Evolutionary conservation across 2,329 filamentous ascomycete genomes (phyloP).

Genomic region (Knoxdaviesia capensis): DNA sequence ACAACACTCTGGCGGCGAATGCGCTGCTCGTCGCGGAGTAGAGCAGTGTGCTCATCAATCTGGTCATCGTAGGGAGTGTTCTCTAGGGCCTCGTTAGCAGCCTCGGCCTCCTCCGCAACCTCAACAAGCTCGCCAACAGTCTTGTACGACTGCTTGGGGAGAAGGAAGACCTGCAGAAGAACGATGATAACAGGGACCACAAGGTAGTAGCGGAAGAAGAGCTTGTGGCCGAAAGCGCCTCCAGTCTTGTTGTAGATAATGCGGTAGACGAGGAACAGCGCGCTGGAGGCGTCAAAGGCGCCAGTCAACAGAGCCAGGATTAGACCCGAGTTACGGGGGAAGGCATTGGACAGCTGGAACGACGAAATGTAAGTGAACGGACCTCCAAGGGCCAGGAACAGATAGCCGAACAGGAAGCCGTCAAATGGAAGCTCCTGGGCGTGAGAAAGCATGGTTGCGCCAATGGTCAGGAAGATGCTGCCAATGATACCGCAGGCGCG

Average conservation of each 20-base stretch:
- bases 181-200: constrained; percentile 47
- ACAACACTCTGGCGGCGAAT: constrained; percentile 42
- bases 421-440: constrained; percentile 48
- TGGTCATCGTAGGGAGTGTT: constrained; percentile 28
- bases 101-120: constrained; percentile 37
- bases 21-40: constrained; percentile 33
- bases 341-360: constrained; percentile 71
- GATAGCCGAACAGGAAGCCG: constrained; percentile 52
- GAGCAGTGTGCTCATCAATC: constrained; percentile 33
- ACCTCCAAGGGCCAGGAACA: constrained; percentile 58
- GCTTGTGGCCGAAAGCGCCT: constrained; percentile 35
- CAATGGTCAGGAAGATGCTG: constrained; percentile 44
- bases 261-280: constrained; percentile 56
- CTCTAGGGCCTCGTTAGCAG: constrained; percentile 12
- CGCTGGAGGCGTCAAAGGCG: constrained; percentile 67
- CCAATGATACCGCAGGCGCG: constrained; percentile 55
- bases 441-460: constrained; percentile 55
- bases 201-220: constrained; percentile 57
- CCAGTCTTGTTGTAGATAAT: constrained; percentile 42
- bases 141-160: constrained; percentile 64
- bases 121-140: constrained; percentile 67
- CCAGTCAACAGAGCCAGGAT: constrained; percentile 65
- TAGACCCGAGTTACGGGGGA: constrained; percentile 56
- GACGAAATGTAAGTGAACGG: constrained; percentile 68
- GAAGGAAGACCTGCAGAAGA: constrained; percentile 45